These are phyloP conservation scores for Mallotus japonicus DNA, from an alignment of 441 rosid genomes.

Conservation along the genomic window DNA sequence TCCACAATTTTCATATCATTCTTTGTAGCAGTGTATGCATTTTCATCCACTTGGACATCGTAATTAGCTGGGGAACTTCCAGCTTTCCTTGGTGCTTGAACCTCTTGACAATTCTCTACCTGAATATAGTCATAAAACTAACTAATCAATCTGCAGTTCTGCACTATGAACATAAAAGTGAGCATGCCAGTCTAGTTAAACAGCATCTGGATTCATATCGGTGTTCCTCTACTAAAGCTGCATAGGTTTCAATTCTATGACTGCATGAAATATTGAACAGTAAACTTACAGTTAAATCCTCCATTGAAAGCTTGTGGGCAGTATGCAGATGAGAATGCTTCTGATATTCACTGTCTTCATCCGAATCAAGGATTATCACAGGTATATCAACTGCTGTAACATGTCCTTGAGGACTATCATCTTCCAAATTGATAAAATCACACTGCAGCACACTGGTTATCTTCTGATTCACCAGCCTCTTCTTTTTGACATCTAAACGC, in stretches of 20 bases:
- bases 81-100: background rate
- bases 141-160: background rate
- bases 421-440: conserved; percentile 1
- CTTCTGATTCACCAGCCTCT: background rate
- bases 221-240: background rate
- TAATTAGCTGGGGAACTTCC: background rate
- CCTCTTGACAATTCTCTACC: background rate
- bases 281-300: background rate
- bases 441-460: background rate
- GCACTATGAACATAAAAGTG: background rate
- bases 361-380: background rate
- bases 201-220: background rate
- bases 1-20: background rate
- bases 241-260: background rate
- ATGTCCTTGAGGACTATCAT: background rate
- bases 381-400: background rate
- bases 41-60: background rate
- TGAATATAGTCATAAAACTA: background rate
- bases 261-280: background rate
- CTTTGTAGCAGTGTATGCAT: background rate
- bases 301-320: background rate
- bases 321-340: background rate
- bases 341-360: background rate
- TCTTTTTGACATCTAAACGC: background rate
- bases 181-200: background rate